Evolutionary conservation across 2,329 filamentous ascomycete genomes (phyloP), one percentile per base, ranked within the genome.

Genomic region (Colletotrichum sp.): DNA sequence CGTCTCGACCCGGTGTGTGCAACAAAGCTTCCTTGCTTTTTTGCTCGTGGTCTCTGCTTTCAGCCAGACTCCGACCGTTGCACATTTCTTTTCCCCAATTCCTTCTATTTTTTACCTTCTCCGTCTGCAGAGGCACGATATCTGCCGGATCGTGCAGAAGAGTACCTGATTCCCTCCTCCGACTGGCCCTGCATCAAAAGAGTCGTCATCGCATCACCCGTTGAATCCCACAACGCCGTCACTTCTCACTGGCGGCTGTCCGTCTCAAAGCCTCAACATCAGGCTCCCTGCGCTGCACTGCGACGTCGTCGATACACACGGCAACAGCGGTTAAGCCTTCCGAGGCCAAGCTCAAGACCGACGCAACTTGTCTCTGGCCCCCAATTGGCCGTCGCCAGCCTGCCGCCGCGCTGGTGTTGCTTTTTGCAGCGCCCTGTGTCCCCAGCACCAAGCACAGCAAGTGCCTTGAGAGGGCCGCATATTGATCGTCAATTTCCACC

Each of bases 401-500:
- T 72, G 68, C 30, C 48, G 72, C 57, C 24, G 63, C n/a, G 21
- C n/a, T 32, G 63, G 6, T 63, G 39, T 72, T 75, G 68, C 69
- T 72, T 75, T 48, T 68, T 43, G 30, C 39, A 34, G 68, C 43
- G 39, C 43, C 32, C 60, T 30, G 28, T 43, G 61, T 32, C 39
- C 28, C 61, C n/a, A 39, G 36, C 48, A n/a, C 55, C 61, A 28
- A 67, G 43, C 43, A 13, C 43, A 52, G n/a, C 43, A 52, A 52
- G 43, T 52, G 43, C 43, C 43, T 48, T 13, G 43, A 52, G 43
- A 52, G 39, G 61, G 43, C 69, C 63, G 52, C 63, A 57, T n/a
- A 75, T 73, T 68, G 73, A 75, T 75, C 73, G 16, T 75, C 73
- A 52, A 75, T 75, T 75, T 75, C 69, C 73, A 73, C 73, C 43